Base-by-base conservation (phyloP, 2,329 filamentous ascomycete genomes). In the Pseudogymnoascus destructans region DNA sequence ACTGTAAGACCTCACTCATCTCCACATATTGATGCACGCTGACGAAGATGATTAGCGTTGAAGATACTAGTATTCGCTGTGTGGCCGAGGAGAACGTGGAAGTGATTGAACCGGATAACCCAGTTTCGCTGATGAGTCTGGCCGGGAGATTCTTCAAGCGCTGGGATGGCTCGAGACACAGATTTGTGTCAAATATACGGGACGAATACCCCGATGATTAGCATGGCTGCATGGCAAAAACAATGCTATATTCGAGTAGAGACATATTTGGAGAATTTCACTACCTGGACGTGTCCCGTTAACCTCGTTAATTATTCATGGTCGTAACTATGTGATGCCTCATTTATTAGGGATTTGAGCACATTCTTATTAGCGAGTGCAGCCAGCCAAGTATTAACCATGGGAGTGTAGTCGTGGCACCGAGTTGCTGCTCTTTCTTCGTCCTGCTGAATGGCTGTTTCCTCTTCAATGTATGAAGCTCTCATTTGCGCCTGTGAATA, bases 181-280 rank as follows among this genome's bases (percentile, higher is more conserved):
- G 73, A 3, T 98, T 97, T 73, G 78, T 95, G 30, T 95, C 89
- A 65, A 97, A 96, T 70, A 75, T 87, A 57, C 73, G 73, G 64
- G 88, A 95, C 65, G 83, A 91, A 66, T 96, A 90, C 70, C 92
- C 92, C 0, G 86, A 95, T 67, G 89, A 95, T 71, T 95, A 64
- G 63, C 33, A 30, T 52, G 35, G 54, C 8, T 56, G 54, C 25
- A 56, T 36, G 54, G 30, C 11, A 21, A 36, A 23, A 56, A 13
- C 5, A 52, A 19, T 52, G n/a, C n/a, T 30, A 30, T 52, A 27
- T 30, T 30, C 27, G 25, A 19, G n/a, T 19, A 52, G 23, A 52
- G 25, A 32, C 25, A 52, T 30, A 52, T 52, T n/a, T 19, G 25
- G 42, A 52, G 46, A 52, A 52, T 52, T 30, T 32, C 25, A 52